Evolutionary conservation across 495 filamentous ascomycete genomes (phyloP), one percentile per base, ranked within the genome.

Genomic region (Elasticomyces elasticus): DNA sequence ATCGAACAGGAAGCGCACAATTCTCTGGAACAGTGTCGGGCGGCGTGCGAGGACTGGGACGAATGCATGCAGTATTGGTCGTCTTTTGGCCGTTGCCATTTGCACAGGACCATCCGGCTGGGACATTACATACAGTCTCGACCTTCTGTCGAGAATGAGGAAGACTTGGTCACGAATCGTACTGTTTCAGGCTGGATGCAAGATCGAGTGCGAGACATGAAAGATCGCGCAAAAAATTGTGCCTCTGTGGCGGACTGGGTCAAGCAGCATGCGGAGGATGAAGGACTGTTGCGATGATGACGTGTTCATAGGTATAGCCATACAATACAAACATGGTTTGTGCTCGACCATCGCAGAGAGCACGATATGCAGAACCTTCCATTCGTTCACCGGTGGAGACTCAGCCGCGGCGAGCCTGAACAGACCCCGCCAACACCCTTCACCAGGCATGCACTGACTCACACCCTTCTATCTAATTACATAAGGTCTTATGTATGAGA

Each of bases 1-100:
- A 10, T 28, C 4, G 45, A 49, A n/a, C 13, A 31, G n/a, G 23
- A 3, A 25, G 45, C 45, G n/a, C 45, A 49, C 45, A 20, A 28
- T 10, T 49, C 45, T 6, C 45, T 49, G 9, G 24, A 5, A 12
- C 19, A 50, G 15, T 31, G 47, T 22, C 47, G 47, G 10, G 47
- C 28, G 5, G 47, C 47, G 19, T 50, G 47, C 25, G 47, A 50
- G 25, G 47, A 50, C 25, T 50, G 31, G 27, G 24, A 25, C 47
- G 47, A 50, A 22, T 50, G 47, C 47, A 50, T 50, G 47, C 47
- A 50, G 17, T 50, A 11, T 27, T 52, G 30, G 17, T 40, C 12
- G 12, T 24, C 17, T 28, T 10, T 12, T 23, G 49, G 33, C 2
- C 28, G 49, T 4, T 51, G 49, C 49, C 49, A 52, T 19, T 28